Percentiles rank a stretch among this genome's conserved stretches.
phyloP scores from a whole-genome alignment of 192 early-diverging fungal species.

The Coemansia sp. region DNA sequence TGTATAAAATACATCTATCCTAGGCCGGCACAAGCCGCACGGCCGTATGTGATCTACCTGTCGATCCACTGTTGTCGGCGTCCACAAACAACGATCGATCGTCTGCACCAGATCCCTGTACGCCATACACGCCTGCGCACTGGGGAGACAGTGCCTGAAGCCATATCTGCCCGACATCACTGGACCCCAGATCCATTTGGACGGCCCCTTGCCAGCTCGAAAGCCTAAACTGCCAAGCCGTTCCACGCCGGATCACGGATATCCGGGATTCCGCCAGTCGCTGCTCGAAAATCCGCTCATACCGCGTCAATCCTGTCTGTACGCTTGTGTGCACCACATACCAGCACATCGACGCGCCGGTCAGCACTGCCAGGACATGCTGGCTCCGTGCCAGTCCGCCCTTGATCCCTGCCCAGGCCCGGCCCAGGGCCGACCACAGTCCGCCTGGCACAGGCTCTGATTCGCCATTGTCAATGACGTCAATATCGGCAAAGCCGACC shows the following conservation, averaged over 20 bases:
- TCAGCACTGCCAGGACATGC: slow-evolving; percentile 15
- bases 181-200: slow-evolving; percentile 29
- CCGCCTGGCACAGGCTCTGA: slow-evolving; percentile 1
- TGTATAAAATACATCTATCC: neutral
- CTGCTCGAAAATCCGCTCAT: slow-evolving; percentile 2
- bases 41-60: slow-evolving; percentile 10
- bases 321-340: slow-evolving; percentile 6
- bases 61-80: too few species aligned
- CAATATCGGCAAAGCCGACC: slow-evolving; percentile 35
- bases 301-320: neutral
- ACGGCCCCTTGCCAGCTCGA: slow-evolving; percentile 8
- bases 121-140: neutral
- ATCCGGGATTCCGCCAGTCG: neutral
- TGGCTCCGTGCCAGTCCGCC: neutral
- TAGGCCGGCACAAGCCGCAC: slow-evolving; percentile 13
- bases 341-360: slow-evolving; percentile 10
- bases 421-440: slow-evolving; percentile 5
- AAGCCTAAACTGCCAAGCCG: slow-evolving; percentile 2
- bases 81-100: too few species aligned
- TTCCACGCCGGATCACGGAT: neutral
- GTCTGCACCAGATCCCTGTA: too few species aligned
- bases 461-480: slow-evolving; percentile 2
- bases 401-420: neutral
- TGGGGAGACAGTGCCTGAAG: neutral
- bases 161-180: slow-evolving; percentile 9